Percentiles rank a stretch among this genome's conserved stretches.
Conservation (phyloP, 306 rosid species). For the Rubus idaeus region DNA sequence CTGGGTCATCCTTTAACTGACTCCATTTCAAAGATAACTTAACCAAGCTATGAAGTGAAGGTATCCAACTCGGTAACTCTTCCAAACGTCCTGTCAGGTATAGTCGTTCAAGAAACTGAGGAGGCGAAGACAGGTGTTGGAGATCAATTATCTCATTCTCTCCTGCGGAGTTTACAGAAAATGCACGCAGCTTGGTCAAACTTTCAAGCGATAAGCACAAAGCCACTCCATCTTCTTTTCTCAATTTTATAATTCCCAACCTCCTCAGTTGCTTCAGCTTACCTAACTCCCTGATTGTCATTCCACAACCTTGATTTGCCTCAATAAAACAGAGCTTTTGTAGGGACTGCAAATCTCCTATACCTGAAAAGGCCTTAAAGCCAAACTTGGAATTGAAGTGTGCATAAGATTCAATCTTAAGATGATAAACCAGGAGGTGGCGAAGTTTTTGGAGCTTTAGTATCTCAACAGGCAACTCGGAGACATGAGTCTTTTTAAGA, state of each 20-base stretch:
- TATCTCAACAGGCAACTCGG: constrained; percentile 38
- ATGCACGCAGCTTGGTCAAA: constrained; percentile 22
- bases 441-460: constrained; percentile 38
- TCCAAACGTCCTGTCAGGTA: constrained; percentile 42
- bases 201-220: constrained; percentile 32
- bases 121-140: constrained; percentile 36
- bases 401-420: constrained; percentile 14
- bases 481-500: constrained; percentile 36
- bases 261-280: constrained; percentile 34
- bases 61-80: constrained; percentile 38
- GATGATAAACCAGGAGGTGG: constrained; percentile 37
- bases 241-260: constrained; percentile 31
- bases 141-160: constrained; percentile 37
- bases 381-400: constrained; percentile 25
- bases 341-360: constrained; percentile 30
- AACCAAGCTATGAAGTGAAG: constrained; percentile 32
- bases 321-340: constrained; percentile 40
- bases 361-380: constrained; percentile 21
- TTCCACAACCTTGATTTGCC: constrained; percentile 12
- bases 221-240: constrained; percentile 29
- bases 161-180: constrained; percentile 23
- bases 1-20: constrained; percentile 34
- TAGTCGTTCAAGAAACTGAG: constrained; percentile 34
- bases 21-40: constrained; percentile 34
- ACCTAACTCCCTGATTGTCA: constrained; percentile 27